Percentiles rank a stretch among this genome's conserved stretches.
phyloP scores from a whole-genome alignment of 331 rosid genomes.

The Spiraea crenata region DNA sequence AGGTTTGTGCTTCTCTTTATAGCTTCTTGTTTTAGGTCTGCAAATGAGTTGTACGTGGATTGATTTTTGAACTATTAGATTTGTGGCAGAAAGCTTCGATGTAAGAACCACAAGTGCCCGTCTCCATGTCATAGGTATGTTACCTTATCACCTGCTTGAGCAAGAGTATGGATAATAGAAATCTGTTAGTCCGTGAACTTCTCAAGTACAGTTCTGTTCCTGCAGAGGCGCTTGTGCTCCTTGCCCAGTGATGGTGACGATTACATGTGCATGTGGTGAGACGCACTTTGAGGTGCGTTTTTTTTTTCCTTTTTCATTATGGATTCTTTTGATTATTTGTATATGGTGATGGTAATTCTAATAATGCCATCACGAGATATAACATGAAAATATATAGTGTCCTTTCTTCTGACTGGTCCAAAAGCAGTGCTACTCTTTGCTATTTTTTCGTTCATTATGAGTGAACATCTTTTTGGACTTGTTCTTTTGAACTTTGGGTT shows the following conservation, averaged over 20 bases:
- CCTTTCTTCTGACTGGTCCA: slow-evolving; percentile 22
- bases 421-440: not conserved
- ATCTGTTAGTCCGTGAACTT: not conserved
- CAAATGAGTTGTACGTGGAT: slow-evolving; percentile 10
- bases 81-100: slow-evolving; percentile 84
- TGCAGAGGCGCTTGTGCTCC: slow-evolving; percentile 98
- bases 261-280: slow-evolving; percentile 84
- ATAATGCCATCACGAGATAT: not conserved
- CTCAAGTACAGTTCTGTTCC: slow-evolving; percentile 28
- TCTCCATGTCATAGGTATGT: slow-evolving; percentile 94
- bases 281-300: slow-evolving; percentile 83
- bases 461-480: not conserved
- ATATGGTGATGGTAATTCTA: not conserved
- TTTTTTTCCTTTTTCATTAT: slow-evolving; percentile 12
- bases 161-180: slow-evolving; percentile 12
- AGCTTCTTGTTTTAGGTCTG: slow-evolving; percentile 22
- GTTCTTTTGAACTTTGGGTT: not conserved
- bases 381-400: not conserved
- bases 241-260: slow-evolving; percentile 94
- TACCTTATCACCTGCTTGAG: slow-evolving; percentile 9
- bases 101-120: slow-evolving; percentile 93
- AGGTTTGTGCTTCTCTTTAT: slow-evolving; percentile 46
- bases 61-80: slow-evolving; percentile 49
- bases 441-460: not conserved
- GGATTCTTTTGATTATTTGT: slow-evolving; percentile 13